Evolutionary conservation across 257 asterid species (phyloP).

Genomic region (Nemophila menziesii): DNA sequence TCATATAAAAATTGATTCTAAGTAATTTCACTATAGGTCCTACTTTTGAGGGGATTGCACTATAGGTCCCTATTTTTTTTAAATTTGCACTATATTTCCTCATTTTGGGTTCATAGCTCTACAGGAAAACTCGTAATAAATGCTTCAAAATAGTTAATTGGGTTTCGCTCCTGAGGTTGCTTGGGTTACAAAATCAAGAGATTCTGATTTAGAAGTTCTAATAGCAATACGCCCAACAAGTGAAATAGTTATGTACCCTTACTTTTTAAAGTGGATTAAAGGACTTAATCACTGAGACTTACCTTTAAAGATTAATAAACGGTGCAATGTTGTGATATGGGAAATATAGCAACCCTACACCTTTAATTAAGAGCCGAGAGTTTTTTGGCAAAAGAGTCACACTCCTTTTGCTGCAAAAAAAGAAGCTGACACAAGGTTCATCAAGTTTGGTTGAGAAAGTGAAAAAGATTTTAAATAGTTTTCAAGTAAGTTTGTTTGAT

Average conservation of each 20-base stretch:
- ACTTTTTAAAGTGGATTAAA: constrained; percentile 92
- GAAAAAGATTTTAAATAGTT: no score
- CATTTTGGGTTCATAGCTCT: no score
- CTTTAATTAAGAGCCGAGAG: constrained; percentile 98
- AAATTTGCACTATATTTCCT: no score
- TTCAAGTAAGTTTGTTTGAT: no score
- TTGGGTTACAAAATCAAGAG: constrained; percentile 96
- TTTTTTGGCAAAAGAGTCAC: constrained; percentile 98
- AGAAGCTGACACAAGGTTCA: constrained; percentile 85
- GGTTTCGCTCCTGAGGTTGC: constrained; percentile 99
- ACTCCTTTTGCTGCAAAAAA: constrained; percentile 93
- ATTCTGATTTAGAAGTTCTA: constrained; percentile 86
- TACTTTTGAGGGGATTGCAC: no score
- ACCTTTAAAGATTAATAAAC: constrained; percentile 86
- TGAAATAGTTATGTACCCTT: constrained; percentile 98
- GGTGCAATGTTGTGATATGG: constrained; percentile 99
- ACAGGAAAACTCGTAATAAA: no score
- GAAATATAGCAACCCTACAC: constrained; percentile 98
- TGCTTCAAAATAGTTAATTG: no score
- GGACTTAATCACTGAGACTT: constrained; percentile 97
- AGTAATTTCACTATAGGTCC: no score
- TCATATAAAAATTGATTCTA: no score
- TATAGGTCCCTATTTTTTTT: no score
- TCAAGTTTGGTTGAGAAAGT: no score
- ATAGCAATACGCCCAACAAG: constrained; percentile 99